phyloP scores from a whole-genome alignment of 306 rosid species.

The Begonia masoniana region DNA sequence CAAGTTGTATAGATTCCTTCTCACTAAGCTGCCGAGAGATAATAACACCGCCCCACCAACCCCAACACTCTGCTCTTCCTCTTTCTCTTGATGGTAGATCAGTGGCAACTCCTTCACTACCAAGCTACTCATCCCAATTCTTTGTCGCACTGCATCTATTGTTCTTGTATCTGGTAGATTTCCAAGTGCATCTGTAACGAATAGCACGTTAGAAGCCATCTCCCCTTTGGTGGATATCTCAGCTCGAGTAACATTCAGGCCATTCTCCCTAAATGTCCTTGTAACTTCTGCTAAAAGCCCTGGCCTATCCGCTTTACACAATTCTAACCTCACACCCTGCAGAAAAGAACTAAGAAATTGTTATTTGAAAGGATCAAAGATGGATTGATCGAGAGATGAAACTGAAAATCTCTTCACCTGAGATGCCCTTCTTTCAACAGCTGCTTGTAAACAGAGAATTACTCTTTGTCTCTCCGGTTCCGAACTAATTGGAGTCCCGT shows the following conservation, averaged over 20 bases:
- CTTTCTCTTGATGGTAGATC: no score
- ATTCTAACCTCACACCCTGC: slow-evolving; percentile 87
- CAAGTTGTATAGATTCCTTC: no score
- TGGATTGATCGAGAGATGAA: neutral
- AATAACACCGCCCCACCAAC: no score
- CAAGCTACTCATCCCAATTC: slow-evolving; percentile 45
- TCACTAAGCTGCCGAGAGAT: no score
- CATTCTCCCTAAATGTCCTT: slow-evolving; percentile 77
- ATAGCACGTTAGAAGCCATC: slow-evolving; percentile 53
- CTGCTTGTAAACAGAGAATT: slow-evolving; percentile 84
- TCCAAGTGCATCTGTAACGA: slow-evolving; percentile 82
- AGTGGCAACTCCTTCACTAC: slow-evolving; percentile 32
- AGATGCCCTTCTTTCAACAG: slow-evolving; percentile 68
- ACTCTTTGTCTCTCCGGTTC: slow-evolving; percentile 87
- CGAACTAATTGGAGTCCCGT: slow-evolving; percentile 79
- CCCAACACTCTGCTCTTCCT: no score
- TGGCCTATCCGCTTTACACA: slow-evolving; percentile 59
- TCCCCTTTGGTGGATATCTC: slow-evolving; percentile 72
- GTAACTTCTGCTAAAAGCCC: slow-evolving; percentile 89
- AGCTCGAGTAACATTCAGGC: slow-evolving; percentile 67
- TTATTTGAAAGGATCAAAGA: neutral
- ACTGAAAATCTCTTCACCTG: slow-evolving; percentile 32
- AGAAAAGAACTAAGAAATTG: neutral
- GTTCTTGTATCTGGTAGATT: slow-evolving; percentile 64
- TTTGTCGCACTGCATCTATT: slow-evolving; percentile 59